A percentile compares a stretch with the other conserved stretches of the same genome.
These are phyloP conservation scores for Lithospermum erythrorhizon DNA, from an alignment of 257 asterid species.

Conservation along the genomic window DNA sequence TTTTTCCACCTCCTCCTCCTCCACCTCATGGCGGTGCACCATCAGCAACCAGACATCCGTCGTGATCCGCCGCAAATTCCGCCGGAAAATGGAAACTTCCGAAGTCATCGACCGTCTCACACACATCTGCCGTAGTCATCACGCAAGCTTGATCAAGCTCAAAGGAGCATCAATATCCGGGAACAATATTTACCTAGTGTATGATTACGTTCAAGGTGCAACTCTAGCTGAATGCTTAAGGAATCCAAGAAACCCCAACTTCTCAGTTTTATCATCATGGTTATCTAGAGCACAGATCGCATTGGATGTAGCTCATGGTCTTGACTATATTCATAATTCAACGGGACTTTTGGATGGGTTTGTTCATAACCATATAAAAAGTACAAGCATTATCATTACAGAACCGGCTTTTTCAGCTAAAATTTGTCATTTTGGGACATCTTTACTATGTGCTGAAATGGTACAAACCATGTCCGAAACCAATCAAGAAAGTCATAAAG, in stretches of 20 bases:
- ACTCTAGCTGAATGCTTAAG: conserved; percentile 55
- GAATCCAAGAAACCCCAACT: conserved; percentile 48
- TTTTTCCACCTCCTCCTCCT: too few species aligned
- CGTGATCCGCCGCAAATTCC: conserved; percentile 63
- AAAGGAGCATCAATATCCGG: conserved; percentile 71
- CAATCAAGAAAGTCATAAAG: too few species aligned
- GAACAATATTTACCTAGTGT: conserved; percentile 50
- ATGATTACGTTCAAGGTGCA: conserved; percentile 58
- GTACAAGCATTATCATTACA: conserved; percentile 46
- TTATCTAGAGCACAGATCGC: conserved; percentile 50
- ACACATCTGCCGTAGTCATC: conserved; percentile 59
- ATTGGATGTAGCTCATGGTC: conserved; percentile 69
- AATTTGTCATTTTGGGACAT: conserved; percentile 82
- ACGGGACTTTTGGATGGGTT: conserved; percentile 67
- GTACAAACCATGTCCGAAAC: too few species aligned
- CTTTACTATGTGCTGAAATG: conserved; percentile 93
- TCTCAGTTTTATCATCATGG: conserved; percentile 68
- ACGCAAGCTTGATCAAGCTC: conserved; percentile 63
- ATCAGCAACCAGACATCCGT: too few species aligned
- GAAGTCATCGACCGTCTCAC: conserved; percentile 50
- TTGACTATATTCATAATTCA: conserved; percentile 80
- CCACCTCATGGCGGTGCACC: too few species aligned
- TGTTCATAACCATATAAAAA: conserved; percentile 75
- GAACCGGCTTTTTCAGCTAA: conserved; percentile 45
- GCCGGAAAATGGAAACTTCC: conserved; percentile 44